These are phyloP conservation scores for Podospora fimiseda DNA, from an alignment of 495 filamentous ascomycete species.

Conservation along the genomic window DNA sequence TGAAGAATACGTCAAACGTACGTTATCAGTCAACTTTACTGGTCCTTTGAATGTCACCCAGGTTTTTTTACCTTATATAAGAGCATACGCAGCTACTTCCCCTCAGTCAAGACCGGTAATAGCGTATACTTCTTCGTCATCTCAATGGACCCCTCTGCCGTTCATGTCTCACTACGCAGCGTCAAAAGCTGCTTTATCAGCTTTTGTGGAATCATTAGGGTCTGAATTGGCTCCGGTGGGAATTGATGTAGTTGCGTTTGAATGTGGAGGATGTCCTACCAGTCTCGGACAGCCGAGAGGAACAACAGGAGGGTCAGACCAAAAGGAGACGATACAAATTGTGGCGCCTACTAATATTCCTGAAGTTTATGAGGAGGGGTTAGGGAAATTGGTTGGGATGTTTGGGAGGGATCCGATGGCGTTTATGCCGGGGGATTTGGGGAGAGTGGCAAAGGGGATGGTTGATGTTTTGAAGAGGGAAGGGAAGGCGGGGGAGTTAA, in stretches of 20 bases:
- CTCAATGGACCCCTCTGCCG: conserved; percentile 37
- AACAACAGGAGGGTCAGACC: neutral
- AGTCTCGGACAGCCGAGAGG: conserved; percentile 20
- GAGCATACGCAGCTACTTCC: conserved; percentile 17
- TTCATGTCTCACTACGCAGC: conserved; percentile 37
- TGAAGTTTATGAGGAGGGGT: conserved; percentile 12
- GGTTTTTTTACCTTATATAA: conserved; percentile 24
- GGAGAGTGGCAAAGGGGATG: conserved; percentile 26
- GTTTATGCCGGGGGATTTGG: conserved; percentile 30
- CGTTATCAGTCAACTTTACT: conserved; percentile 36
- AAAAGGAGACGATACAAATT: neutral
- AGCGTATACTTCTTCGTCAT: conserved; percentile 28
- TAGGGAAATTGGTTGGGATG: conserved; percentile 13
- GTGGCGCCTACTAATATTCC: no score
- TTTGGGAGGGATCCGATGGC: conserved; percentile 14
- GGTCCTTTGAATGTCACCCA: conserved; percentile 30
- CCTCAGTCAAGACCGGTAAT: conserved; percentile 9
- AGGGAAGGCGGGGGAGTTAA: conserved; percentile 17
- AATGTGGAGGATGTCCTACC: conserved; percentile 23
- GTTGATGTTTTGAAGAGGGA: conserved; percentile 28
- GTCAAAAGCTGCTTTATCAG: conserved; percentile 41
- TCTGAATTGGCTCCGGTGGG: conserved; percentile 19
- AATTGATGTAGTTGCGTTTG: conserved; percentile 18
- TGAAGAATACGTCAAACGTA: conserved; percentile 32
- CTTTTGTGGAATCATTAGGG: conserved; percentile 29